Base-by-base conservation (phyloP, 352 stramenopile species). In the Phytophthora crassamura region DNA sequence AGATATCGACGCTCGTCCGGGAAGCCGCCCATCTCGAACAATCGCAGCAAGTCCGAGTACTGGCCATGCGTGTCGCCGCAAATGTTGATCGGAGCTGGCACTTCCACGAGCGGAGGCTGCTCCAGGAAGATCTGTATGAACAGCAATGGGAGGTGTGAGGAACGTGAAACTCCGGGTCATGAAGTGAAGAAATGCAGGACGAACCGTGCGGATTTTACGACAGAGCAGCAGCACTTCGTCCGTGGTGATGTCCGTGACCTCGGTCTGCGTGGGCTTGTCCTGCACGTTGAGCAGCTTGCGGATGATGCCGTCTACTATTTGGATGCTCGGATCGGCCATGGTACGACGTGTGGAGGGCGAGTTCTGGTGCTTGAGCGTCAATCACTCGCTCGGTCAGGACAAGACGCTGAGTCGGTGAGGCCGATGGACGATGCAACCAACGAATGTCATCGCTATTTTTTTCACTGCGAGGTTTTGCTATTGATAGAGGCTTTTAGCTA, bases 51-150 rank as follows among this genome's bases (percentile, higher is more conserved):
- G 76, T 99, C 98, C 66, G 98, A 97, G 74, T 99, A 99, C 79
- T 99, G 98, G 4, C 97, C 90, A 64, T 99, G 97, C 51, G 98
- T 97, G 69, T 99, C 98, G 32, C 98, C 98, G 35, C 82, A 92
- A 71, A 99, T 98, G 73, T 99, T 99, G 56, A 99, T 97, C 25
- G 97, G 97, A 11, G 94, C 94, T 36, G 90, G 89, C 22, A 98
- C 75, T 75, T 99, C 96, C 18, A 99, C 78, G 32, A 99, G 76
- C 77, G 98, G 97, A 7, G 95, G 91, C 67, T 99, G 94, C 39
- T 93, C 81, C 7, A 99, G 78, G 46, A 98, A 93, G 60, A 90
- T 80, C 82, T 90, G 47, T 25, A 43, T 22, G 32, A 54, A 12
- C 38, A 25, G 9, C 0, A 50, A 14, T 38, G 22, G 22, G 22